Conservation (phyloP, 1,284 basidiomycete species). For the Schizophyllum amplum region DNA sequence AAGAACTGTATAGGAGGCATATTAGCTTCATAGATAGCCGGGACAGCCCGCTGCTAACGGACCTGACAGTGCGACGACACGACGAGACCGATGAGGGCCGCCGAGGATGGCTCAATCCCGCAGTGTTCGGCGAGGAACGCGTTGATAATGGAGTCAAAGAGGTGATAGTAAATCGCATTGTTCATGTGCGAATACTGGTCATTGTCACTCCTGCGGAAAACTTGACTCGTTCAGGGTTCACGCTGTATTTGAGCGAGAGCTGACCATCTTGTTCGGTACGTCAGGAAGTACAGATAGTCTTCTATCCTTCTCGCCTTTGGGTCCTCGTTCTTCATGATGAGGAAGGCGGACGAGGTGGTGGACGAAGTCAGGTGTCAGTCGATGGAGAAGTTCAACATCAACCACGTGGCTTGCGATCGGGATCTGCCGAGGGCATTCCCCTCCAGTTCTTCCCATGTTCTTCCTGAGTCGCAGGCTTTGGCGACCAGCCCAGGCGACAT, state of each 20-base stretch:
- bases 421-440: too few species aligned
- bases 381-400: too few species aligned
- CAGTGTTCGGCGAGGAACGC: conserved; percentile 60
- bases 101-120: conserved; percentile 38
- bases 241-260: conserved; percentile 14
- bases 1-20: conserved; percentile 40
- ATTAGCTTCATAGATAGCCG: background rate
- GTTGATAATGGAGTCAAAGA: conserved; percentile 72
- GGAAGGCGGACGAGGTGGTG: too few species aligned
- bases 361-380: too few species aligned
- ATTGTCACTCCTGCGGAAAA: conserved; percentile 59
- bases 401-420: too few species aligned
- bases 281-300: conserved; percentile 52
- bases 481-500: too few species aligned
- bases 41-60: conserved; percentile 6
- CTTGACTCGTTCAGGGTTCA: background rate
- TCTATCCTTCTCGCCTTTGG: conserved; percentile 33
- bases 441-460: too few species aligned
- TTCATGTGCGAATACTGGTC: conserved; percentile 76
- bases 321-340: conserved; percentile 1
- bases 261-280: conserved; percentile 64
- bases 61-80: conserved; percentile 64
- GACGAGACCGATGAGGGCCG: conserved; percentile 58
- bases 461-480: too few species aligned
- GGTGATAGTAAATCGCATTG: conserved; percentile 71